Evolutionary conservation across 2,329 filamentous ascomycete genomes (phyloP), one percentile per base, ranked within the genome.

Genomic region (Colletotrichum magnum): DNA sequence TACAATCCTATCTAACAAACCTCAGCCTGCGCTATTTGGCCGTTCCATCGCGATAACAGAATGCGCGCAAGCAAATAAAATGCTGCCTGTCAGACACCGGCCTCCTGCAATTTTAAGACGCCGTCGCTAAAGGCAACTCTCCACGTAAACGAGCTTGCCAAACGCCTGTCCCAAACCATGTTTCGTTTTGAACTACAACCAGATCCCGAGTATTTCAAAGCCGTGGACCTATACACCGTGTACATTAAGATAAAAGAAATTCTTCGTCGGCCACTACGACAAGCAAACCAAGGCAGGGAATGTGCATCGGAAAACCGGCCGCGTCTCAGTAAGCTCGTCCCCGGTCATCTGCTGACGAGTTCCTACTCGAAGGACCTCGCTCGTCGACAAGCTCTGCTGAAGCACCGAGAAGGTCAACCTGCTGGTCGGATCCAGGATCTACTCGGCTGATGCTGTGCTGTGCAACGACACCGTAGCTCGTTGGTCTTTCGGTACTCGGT

Each of bases 361-460:
- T 61, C 26, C 63, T 60, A 18, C 66, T 72, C 28, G 63, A 67
- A 18, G 60, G 26, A 6, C 63, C 58, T 50, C 64, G 58, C 48
- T 78, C 84, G 58, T 87, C 82, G 2, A 91, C 83, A 16, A 91
- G 79, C 76, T 91, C 89, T 1, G 88, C 89, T 6, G 86, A 81
- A 70, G 83, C 86, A 21, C 86, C 87, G 2, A 89, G 76, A 26
- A 88, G 79, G 70, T 88, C 83, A 10, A 83, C 77, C 9, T 80
- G 77, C 4, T 75, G 78, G 45, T 80, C 77, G 24, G 82, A 79
- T 12, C 80, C 80, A 5, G 85, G 86, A 60, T 90, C 87, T 21
- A 90, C 81, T 32, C 84, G 83, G 73, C 80, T 88, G 68, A 90
- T 86, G 66, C 81, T 88, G 64, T 89, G 88, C 41, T 89, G 87